These are phyloP conservation scores for Casaregolazyma lundiana DNA, from an alignment of 1,139 yeast species.

Conservation along the genomic window DNA sequence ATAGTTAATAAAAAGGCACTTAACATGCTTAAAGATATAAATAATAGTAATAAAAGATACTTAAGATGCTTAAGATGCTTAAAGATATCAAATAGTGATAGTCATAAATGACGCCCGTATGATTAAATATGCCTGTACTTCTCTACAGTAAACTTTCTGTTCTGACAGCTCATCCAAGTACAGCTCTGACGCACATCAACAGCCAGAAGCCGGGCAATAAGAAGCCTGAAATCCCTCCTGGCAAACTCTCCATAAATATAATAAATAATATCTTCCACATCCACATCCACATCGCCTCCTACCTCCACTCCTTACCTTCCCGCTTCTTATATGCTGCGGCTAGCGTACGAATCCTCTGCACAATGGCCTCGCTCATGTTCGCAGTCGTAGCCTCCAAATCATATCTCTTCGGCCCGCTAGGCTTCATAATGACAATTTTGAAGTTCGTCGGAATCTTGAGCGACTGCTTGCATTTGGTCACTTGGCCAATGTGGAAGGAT, in stretches of 20 bases:
- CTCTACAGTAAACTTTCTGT: no score
- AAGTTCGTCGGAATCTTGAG: constrained; percentile 73
- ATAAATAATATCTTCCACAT: not conserved
- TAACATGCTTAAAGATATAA: no score
- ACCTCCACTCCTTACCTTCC: not conserved
- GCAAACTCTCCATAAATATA: not conserved
- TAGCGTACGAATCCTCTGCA: constrained; percentile 46
- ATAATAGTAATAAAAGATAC: no score
- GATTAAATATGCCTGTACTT: no score
- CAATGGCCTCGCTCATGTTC: constrained; percentile 68
- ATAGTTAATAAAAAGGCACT: no score
- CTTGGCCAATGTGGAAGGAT: constrained; percentile 80
- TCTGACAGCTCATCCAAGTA: no score
- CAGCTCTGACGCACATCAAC: no score
- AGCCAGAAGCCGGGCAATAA: no score
- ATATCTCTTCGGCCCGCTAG: constrained; percentile 66
- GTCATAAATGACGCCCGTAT: no score
- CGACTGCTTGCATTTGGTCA: constrained; percentile 71
- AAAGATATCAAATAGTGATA: no score
- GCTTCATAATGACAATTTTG: constrained; percentile 73
- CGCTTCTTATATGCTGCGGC: constrained; percentile 20
- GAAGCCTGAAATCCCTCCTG: no score
- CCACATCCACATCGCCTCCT: not conserved
- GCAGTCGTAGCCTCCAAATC: constrained; percentile 73
- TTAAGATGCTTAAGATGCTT: no score